These are phyloP conservation scores for Teunomyces tritomae DNA, from an alignment of 805 yeast genomes.

Conservation along the genomic window DNA sequence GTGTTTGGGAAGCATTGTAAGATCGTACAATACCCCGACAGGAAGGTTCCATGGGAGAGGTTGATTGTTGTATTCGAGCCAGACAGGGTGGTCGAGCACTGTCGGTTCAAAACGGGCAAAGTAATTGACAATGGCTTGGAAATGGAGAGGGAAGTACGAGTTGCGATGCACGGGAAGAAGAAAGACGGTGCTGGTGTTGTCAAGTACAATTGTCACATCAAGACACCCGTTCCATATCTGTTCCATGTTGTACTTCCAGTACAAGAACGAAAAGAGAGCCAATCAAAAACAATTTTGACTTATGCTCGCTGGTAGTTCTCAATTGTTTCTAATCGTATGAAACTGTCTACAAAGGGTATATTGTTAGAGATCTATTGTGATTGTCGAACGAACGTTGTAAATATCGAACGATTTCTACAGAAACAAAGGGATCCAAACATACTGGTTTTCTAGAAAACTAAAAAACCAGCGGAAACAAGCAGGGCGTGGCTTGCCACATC, in stretches of 20 bases:
- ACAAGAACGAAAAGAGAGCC: background rate
- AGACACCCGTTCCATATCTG: slow-evolving; percentile 56
- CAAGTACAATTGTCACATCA: slow-evolving; percentile 30
- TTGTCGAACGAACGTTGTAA: too few species aligned
- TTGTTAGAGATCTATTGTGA: too few species aligned
- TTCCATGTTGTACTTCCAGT: slow-evolving; percentile 21
- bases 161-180: slow-evolving; percentile 37
- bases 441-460: too few species aligned
- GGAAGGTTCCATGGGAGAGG: slow-evolving; percentile 81
- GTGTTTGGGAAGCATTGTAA: slow-evolving; percentile 42
- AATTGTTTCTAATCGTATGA: too few species aligned
- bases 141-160: slow-evolving; percentile 49
- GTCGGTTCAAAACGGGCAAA: slow-evolving; percentile 28
- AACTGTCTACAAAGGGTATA: too few species aligned
- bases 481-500: too few species aligned
- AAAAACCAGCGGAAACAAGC: too few species aligned
- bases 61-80: slow-evolving; percentile 66
- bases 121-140: slow-evolving; percentile 34
- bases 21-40: slow-evolving; percentile 64
- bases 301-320: too few species aligned
- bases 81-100: slow-evolving; percentile 28
- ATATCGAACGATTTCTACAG: too few species aligned
- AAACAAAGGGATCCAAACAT: too few species aligned
- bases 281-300: too few species aligned
- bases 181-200: slow-evolving; percentile 17